These are phyloP conservation scores for Puccinia hordei DNA, from an alignment of 1,284 basidiomycete genomes.

Conservation along the genomic window DNA sequence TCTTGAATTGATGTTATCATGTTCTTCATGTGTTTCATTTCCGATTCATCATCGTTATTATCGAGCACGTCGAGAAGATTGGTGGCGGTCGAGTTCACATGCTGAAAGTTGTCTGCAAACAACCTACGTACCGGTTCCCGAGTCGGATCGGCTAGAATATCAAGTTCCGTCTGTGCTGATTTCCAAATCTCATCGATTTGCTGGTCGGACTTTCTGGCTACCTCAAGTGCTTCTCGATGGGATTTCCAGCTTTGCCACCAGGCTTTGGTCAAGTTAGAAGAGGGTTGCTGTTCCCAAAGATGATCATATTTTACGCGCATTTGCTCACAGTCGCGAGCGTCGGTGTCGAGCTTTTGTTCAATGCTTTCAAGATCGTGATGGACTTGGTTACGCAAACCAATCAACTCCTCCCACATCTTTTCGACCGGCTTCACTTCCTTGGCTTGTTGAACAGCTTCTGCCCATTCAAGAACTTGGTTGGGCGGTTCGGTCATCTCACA, in stretches of 20 bases:
- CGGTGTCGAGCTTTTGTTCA: slow-evolving; percentile 60
- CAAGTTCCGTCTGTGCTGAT: slow-evolving; percentile 70
- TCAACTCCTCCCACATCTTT: slow-evolving; percentile 65
- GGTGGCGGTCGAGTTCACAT: slow-evolving; percentile 64
- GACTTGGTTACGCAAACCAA: slow-evolving; percentile 53
- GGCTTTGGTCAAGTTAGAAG: slow-evolving; percentile 71
- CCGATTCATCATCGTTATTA: slow-evolving; percentile 67
- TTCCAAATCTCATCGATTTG: slow-evolving; percentile 78
- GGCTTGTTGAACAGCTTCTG: slow-evolving; percentile 71
- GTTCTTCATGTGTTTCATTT: slow-evolving; percentile 68
- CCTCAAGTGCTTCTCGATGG: slow-evolving; percentile 73
- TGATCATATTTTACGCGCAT: slow-evolving; percentile 75
- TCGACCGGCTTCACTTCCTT: slow-evolving; percentile 71
- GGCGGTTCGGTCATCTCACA: slow-evolving; percentile 66
- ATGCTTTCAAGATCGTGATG: slow-evolving; percentile 51
- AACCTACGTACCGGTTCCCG: slow-evolving; percentile 69
- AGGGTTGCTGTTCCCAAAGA: slow-evolving; percentile 85
- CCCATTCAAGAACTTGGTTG: slow-evolving; percentile 72
- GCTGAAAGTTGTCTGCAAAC: slow-evolving; percentile 67
- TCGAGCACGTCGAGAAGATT: slow-evolving; percentile 60
- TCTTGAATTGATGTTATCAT: slow-evolving; percentile 78
- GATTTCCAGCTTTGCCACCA: slow-evolving; percentile 78
- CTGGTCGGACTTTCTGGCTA: slow-evolving; percentile 75
- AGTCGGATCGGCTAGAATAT: slow-evolving; percentile 65
- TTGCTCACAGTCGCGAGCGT: slow-evolving; percentile 61